Conservation (phyloP, 768 basidiomycete genomes). For the Dioszegia hungarica region DNA sequence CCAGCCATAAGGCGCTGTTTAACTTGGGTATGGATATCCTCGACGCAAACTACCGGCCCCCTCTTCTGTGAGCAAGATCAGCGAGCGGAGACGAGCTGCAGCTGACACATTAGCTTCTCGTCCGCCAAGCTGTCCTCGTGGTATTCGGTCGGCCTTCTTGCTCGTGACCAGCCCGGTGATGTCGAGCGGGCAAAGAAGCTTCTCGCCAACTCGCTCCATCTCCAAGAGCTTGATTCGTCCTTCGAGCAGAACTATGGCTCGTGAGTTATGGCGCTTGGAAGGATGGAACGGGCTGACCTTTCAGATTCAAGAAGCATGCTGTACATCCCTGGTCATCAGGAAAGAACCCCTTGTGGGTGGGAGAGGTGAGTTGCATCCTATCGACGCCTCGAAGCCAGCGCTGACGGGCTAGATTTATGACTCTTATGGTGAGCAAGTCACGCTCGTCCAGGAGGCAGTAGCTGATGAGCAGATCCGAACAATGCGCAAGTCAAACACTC, state of each 20-base stretch:
- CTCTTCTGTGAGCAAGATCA: slow-evolving; percentile 4
- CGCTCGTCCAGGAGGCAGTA: background rate
- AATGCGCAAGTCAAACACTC: background rate
- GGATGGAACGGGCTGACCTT: background rate
- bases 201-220: slow-evolving; percentile 2
- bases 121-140: slow-evolving; percentile 16
- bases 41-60: slow-evolving; percentile 8
- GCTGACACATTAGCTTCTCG: slow-evolving; percentile 1
- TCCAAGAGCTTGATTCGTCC: slow-evolving; percentile 11
- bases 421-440: slow-evolving; percentile 11
- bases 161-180: slow-evolving; percentile 4
- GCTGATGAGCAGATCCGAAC: slow-evolving; percentile 6
- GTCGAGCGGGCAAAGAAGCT: slow-evolving; percentile 12
- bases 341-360: slow-evolving; percentile 2
- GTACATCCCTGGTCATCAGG: slow-evolving; percentile 1
- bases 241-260: slow-evolving; percentile 13
- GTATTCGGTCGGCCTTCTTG: slow-evolving; percentile 19
- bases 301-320: slow-evolving; percentile 12
- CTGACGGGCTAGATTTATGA: slow-evolving; percentile 16
- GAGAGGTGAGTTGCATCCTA: slow-evolving; percentile 1
- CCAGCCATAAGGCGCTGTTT: slow-evolving; percentile 9
- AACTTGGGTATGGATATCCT: slow-evolving; percentile 10
- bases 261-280: too few species aligned
- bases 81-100: background rate
- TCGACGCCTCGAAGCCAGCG: too few species aligned